Conservation (phyloP, 495 filamentous ascomycete genomes). For the Podospora comata region DNA sequence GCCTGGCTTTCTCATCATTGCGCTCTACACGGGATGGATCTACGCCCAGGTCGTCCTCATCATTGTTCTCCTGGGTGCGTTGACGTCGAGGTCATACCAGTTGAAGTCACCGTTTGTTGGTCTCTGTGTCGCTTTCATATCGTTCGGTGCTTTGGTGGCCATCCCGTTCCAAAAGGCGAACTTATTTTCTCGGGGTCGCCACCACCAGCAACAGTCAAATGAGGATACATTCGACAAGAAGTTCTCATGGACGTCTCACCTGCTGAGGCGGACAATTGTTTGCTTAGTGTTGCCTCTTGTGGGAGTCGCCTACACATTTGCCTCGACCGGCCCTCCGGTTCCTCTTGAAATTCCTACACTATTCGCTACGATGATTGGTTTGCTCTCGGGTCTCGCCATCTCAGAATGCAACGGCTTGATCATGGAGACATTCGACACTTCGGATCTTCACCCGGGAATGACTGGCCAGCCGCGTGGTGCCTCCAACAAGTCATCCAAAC, state of each 20-base stretch:
- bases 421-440: constrained; percentile 79
- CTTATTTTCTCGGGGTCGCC: constrained; percentile 60
- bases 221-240: constrained; percentile 54
- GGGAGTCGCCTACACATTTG: constrained; percentile 61
- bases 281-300: constrained; percentile 61
- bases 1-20: constrained; percentile 66
- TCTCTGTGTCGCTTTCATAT: constrained; percentile 57
- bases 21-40: constrained; percentile 71
- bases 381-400: constrained; percentile 67
- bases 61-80: constrained; percentile 65
- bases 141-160: constrained; percentile 63
- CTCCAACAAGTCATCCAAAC: constrained; percentile 48
- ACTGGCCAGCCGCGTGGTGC: constrained; percentile 51
- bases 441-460: constrained; percentile 62
- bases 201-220: constrained; percentile 54
- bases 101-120: constrained; percentile 62
- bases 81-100: constrained; percentile 61
- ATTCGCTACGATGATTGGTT: constrained; percentile 64
- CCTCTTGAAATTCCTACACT: constrained; percentile 61
- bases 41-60: constrained; percentile 68
- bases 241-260: constrained; percentile 63
- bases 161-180: constrained; percentile 69
- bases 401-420: constrained; percentile 72
- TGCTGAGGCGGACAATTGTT: constrained; percentile 64
- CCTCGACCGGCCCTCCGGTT: constrained; percentile 55